Conservation (phyloP, 2,329 filamentous ascomycete genomes). For the Diaporthe longicolla region DNA sequence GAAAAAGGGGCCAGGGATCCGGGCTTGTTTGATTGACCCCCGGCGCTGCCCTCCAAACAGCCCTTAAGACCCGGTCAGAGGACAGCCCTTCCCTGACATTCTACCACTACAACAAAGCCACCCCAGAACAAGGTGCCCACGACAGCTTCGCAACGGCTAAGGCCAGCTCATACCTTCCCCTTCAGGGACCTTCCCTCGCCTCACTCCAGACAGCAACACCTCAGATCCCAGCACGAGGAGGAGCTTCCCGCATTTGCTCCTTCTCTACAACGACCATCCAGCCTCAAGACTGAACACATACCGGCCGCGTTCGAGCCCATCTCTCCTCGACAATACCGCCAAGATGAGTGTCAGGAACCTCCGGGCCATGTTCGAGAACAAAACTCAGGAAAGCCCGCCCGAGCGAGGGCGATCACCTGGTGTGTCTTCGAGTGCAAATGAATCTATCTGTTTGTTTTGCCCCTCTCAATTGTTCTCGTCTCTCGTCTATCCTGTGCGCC, state of each 20-base stretch:
- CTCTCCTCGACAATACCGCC: slow-evolving; percentile 49
- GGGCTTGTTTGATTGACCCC: slow-evolving; percentile 26
- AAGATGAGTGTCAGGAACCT: slow-evolving; percentile 81
- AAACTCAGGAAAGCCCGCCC: slow-evolving; percentile 74
- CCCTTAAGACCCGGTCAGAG: slow-evolving; percentile 6
- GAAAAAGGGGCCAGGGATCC: slow-evolving; percentile 31
- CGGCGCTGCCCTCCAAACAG: slow-evolving; percentile 13
- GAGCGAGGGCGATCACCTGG: slow-evolving; percentile 80
- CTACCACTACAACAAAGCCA: neutral
- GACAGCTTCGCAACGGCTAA: slow-evolving; percentile 31
- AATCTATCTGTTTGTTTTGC: slow-evolving; percentile 46
- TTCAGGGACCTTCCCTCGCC: neutral
- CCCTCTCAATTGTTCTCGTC: slow-evolving; percentile 21
- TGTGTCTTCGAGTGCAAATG: slow-evolving; percentile 58
- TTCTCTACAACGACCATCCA: neutral
- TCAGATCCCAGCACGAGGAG: slow-evolving; percentile 2
- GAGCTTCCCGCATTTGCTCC: slow-evolving; percentile 1
- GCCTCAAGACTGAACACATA: neutral
- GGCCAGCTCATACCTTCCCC: slow-evolving; percentile 28
- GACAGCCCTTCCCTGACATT: slow-evolving; percentile 17
- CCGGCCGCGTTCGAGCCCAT: slow-evolving; percentile 29
- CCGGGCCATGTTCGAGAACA: slow-evolving; percentile 85
- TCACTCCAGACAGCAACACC: neutral
- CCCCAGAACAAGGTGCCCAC: neutral
- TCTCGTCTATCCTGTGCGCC: neutral